Base-by-base conservation (phyloP, 345 rosid genomes). In the Excoecaria cochinchinensis region DNA sequence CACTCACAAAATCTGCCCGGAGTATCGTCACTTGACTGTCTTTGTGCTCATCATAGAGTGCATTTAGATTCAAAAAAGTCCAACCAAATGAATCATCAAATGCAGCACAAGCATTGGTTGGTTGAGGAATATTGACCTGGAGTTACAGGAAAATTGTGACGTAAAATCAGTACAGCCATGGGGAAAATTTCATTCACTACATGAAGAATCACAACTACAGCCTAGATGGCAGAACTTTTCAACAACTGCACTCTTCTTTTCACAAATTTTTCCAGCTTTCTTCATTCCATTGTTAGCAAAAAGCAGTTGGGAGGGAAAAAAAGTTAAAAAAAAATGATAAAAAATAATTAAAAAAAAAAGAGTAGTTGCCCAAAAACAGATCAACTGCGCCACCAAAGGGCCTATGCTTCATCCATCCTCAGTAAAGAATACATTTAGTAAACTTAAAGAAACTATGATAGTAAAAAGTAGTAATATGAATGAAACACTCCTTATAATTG, bases 41-140 rank as follows among this genome's bases (percentile, higher is more conserved):
- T 78, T 80, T 84, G 55, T 89, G 85, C 72, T 86, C 81, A 2
- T 89, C 86, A 1, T 82, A 74, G 63, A 86, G 83, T n/a, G 58
- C 83, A 64, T 83, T 89, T 86, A 87, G 79, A 79, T 89, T 77
- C 24, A 84, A 87, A 87, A 90, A 84, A 39, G 89, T 83, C 87
- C 89, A 86, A 1, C 88, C 85, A 44, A 80, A 71, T 60, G 86
- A 82, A 74, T 86, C 80, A 56, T 85, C 86, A 40, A 79, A 73
- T 69, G 83, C 87, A 16, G 87, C 79, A 59, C 88, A 87, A 55
- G 81, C 82, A 64, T 89, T 90, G 72, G 81, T 64, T 16, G 89
- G 82, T 78, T 84, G 78, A 36, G 89, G 88, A 72, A 90, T 76
- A 31, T 5, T 72, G 70, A 89, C 86, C 90, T 89, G 85, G 40